A percentile compares a stretch with the other conserved stretches of the same genome.
phyloP scores from a whole-genome alignment of 805 yeast species.

The Kodamaea leandrae region DNA sequence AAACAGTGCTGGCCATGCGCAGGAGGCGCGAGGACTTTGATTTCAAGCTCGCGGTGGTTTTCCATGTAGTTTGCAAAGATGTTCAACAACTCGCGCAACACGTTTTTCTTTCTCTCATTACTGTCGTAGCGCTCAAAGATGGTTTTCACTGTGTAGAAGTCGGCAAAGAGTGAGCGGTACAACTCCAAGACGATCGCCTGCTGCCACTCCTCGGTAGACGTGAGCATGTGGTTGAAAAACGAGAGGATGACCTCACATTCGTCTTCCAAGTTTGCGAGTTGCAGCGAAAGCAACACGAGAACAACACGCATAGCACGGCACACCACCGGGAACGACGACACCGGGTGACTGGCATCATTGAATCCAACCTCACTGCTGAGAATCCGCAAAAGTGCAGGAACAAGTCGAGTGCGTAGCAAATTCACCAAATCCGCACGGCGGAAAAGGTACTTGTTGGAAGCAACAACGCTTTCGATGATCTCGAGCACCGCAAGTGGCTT shows the following conservation, averaged over 20 bases:
- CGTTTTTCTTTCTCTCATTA: slow-evolving; percentile 52
- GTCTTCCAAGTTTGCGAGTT: slow-evolving; percentile 58
- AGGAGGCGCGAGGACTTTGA: slow-evolving; percentile 6
- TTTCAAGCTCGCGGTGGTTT: slow-evolving; percentile 11
- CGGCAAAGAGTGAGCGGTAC: slow-evolving; percentile 56
- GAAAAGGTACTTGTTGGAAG: slow-evolving; percentile 60
- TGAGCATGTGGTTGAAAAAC: slow-evolving; percentile 67
- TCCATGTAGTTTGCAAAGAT: slow-evolving; percentile 26
- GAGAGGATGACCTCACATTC: slow-evolving; percentile 84
- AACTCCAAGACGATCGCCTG: slow-evolving; percentile 71
- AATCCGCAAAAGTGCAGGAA: slow-evolving; percentile 72
- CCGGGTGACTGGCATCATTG: slow-evolving; percentile 1
- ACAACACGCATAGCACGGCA: slow-evolving; percentile 76
- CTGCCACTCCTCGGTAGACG: slow-evolving; percentile 67
- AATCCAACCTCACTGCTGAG: slow-evolving; percentile 25
- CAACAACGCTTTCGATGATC: slow-evolving; percentile 72
- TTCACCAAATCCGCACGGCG: slow-evolving; percentile 62
- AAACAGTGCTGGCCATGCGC: slow-evolving; percentile 26
- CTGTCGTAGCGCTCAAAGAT: slow-evolving; percentile 65
- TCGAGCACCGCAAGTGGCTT: slow-evolving; percentile 71
- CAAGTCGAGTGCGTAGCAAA: slow-evolving; percentile 62
- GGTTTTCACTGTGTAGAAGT: slow-evolving; percentile 48
- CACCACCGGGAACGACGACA: slow-evolving; percentile 55
- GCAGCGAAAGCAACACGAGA: slow-evolving; percentile 54
- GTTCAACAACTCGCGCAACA: slow-evolving; percentile 53